Base-by-base conservation (phyloP, 208 protist species). In the Leishmania guyanensis region DNA sequence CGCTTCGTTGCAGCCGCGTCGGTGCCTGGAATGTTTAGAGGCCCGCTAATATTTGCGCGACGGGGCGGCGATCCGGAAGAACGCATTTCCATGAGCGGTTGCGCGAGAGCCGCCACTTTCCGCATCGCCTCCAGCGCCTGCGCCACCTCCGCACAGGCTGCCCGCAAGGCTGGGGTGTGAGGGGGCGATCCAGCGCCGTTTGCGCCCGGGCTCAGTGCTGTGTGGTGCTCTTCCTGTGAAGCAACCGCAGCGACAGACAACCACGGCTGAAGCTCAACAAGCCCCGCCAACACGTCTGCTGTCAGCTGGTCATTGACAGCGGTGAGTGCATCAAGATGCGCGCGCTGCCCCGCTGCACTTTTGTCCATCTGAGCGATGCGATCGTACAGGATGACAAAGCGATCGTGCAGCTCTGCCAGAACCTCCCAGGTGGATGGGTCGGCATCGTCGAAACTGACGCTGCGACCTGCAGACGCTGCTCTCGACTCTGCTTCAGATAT, bases 391-490 rank as follows among this genome's bases (percentile, higher is more conserved):
- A 84, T 58, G 16, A 83, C 84, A 5, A 92, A 77, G 9, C 86
- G 60, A 70, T 89, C 79, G 79, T 90, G 84, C 58, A 88, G 78
- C 75, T 90, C 87, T 14, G 84, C 83, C 39, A 92, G 83, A 20
- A 92, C 82, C 58, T 92, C 89, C 89, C 86, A 90, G 8, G 86
- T 90, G 17, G 82, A 84, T 5, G 87, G 81, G 60, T 79, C 54
- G 17, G 75, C 48, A 8, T 29, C 29, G 43, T 50, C 33, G n/a
- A 65, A 14, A 50, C 60, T 29, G 62, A 43, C 46, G 46, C 17
- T 17, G 62, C n/a, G 29, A 26, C 3, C 46, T 36, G 16, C 43
- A 26, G 46, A 68, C 65, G 53, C n/a, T 12, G 66, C 39, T 16
- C 8, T 20, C 39, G 66, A 48, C 33, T 12, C 39, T 9, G 26